Base-by-base conservation (phyloP, 1,284 basidiomycete genomes). In the Malassezia sympodialis region DNA sequence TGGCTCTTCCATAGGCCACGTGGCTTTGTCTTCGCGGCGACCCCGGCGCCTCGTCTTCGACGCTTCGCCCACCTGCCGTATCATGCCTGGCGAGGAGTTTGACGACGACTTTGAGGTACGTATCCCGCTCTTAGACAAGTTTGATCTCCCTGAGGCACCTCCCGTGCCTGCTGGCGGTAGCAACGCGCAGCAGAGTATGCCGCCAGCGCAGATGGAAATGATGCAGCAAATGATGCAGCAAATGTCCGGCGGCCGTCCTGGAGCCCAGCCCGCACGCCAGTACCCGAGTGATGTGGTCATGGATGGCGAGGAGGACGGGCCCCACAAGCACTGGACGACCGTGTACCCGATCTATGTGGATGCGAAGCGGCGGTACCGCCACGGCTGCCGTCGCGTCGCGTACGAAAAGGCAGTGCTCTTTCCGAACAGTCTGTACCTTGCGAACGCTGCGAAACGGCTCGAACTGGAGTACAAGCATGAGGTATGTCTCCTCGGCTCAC, bases 321-420 rank as follows among this genome's bases (percentile, higher is more conserved):
- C 70, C 26, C 61, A 67, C 55, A 71, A 72, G 49, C 90, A 88
- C 68, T 96, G 90, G 90, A 86, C 88, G 57, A 86, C 86, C 65
- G 82, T 96, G 69, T 98, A 98, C 75, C 93, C 93, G 3, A 87
- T 94, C 68, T 96, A 96, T 77, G 84, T 96, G 62, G 93, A 98
- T 75, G 89, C 90, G 42, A 96, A 96, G 76, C 84, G 85, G 11
- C 84, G 88, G 2, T 87, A 87, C 73, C 82, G 83, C 8, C 84
- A 82, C 8, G 88, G 89, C 15, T 83, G 86, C 63, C 83, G 93
- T 35, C 82, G 90, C 49, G 83, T 96, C 28, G 78, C 84, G 19
- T 82, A 90, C 49, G 79, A 82, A 53, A 84, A 87, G 73, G 81
- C 85, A 58, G 76, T 93, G n/a, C 90, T 90, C 84, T 96, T 87